Evolutionary conservation across 108 stramenopile species (phyloP), one percentile per base, ranked within the genome.

Genomic region (Cyclotella kingstonii): DNA sequence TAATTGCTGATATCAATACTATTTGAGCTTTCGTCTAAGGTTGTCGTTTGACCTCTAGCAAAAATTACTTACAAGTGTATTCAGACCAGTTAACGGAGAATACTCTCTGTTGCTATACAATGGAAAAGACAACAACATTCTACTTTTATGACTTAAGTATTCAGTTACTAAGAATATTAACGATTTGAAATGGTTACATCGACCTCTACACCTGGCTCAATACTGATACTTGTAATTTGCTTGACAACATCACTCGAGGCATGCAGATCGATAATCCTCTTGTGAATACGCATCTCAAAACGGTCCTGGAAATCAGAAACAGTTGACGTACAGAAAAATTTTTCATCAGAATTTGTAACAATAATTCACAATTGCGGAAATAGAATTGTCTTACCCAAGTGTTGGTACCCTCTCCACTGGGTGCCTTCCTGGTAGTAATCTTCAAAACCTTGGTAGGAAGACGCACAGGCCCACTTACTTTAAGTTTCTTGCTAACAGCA

Each of bases 211-310:
- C 97, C 99, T 45, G 99, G 94, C 78, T 99, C 99, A 74, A 99
- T 97, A 44, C 83, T 79, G 85, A 99, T 98, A 80, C 85, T 84
- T 54, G 99, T 99, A 63, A 99, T 92, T 80, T 97, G 89, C 95
- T 96, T 96, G 53, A 99, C 97, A 44, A 95, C 89, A 80, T 97
- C 96, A 53, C 93, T 84, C 42, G 99, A 94, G 42, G 95, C 84
- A 69, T 96, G 93, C 63, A 98, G 74, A 66, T 99, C 99, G 62
- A 99, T 91, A 81, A 99, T 84, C 71, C 99, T 94, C 94, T 98
- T 98, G 91, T 99, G 99, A 87, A 99, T 99, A 62, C 99, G 90
- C 97, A 99, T 97, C 80, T 97, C 94, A 79, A 95, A 97, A 28
- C 91, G 79, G 68, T 99, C 99, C 51, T 52, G 2, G n/a, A n/a